phyloP scores from a whole-genome alignment of 179 eudicot species.

The Corrigiola litoralis region DNA sequence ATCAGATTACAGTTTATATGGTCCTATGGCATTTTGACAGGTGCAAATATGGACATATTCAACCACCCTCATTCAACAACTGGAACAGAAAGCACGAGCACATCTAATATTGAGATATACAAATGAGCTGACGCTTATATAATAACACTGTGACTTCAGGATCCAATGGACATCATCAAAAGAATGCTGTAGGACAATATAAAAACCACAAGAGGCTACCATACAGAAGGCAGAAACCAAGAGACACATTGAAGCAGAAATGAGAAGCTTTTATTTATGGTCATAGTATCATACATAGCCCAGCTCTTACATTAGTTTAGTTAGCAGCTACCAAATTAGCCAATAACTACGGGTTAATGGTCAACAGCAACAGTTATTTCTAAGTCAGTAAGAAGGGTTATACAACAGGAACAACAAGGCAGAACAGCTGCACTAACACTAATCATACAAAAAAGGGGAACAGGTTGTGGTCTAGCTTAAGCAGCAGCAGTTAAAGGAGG shows the following conservation, averaged over 20 bases:
- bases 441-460: constrained; percentile 3
- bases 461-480: constrained; percentile 4
- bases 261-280: background rate
- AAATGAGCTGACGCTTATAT: too few species aligned
- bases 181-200: too few species aligned
- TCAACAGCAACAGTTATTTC: background rate
- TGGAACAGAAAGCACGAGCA: too few species aligned
- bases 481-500: constrained; percentile 41
- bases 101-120: too few species aligned
- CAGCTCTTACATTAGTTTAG: constrained; percentile 7
- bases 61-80: too few species aligned
- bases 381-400: constrained; percentile 8
- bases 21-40: too few species aligned
- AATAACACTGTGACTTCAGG: too few species aligned
- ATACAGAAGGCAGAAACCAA: background rate
- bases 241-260: background rate
- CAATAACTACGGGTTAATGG: constrained; percentile 8
- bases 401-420: background rate
- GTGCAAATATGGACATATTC: too few species aligned
- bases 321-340: constrained; percentile 12
- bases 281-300: background rate
- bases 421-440: constrained; percentile 6
- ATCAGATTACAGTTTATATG: too few species aligned
- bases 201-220: background rate
- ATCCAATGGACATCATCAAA: too few species aligned